Percentiles rank a stretch among this genome's conserved stretches.
phyloP scores from a whole-genome alignment of 2,329 filamentous ascomycete species.

The Fonsecaea pugnacius region DNA sequence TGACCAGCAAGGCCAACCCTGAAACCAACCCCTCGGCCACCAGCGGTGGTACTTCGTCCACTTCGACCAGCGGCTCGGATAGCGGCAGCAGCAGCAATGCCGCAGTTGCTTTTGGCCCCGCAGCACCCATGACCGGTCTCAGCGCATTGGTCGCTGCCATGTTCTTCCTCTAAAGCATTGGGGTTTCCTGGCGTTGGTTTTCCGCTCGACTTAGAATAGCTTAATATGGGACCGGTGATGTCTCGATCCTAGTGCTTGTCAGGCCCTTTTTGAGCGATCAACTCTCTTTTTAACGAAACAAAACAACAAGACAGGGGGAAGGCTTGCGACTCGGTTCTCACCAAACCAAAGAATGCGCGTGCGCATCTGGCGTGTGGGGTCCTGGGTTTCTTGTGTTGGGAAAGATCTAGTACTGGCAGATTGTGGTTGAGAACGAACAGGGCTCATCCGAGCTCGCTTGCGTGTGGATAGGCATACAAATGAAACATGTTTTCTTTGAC shows the following conservation, averaged over 20 bases:
- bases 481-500: conserved; percentile 34
- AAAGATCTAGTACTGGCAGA: conserved; percentile 35
- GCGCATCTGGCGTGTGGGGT: conserved; percentile 23
- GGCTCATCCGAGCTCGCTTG: conserved; percentile 31
- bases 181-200: conserved; percentile 27
- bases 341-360: conserved; percentile 21
- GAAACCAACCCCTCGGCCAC: conserved; percentile 30
- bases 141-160: conserved; percentile 35
- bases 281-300: conserved; percentile 19
- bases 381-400: conserved; percentile 30
- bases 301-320: conserved; percentile 19
- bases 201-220: conserved; percentile 34
- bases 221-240: conserved; percentile 35
- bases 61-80: conserved; percentile 29
- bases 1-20: conserved; percentile 44
- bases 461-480: conserved; percentile 38
- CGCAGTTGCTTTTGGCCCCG: conserved; percentile 26
- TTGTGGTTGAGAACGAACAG: conserved; percentile 34
- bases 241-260: conserved; percentile 24
- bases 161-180: conserved; percentile 36
- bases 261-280: conserved; percentile 24
- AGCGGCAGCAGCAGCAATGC: conserved; percentile 22
- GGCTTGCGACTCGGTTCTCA: conserved; percentile 18
- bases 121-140: conserved; percentile 33
- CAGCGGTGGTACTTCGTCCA: conserved; percentile 21